Conservation (phyloP, 2,329 filamentous ascomycete genomes). For the Botryotinia narcissicola region DNA sequence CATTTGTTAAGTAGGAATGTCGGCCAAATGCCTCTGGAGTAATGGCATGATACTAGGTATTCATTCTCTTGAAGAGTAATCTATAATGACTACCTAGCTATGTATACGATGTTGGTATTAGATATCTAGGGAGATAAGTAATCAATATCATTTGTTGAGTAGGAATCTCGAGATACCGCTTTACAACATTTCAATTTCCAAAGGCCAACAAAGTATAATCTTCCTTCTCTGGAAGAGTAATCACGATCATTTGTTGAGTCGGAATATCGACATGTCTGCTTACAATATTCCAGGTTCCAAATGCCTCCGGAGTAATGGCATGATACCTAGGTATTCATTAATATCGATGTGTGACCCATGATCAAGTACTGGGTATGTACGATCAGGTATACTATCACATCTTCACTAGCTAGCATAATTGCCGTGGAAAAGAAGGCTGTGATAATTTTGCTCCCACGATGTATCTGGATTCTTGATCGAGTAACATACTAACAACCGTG, state of each 20-base stretch:
- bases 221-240: no score
- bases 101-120: no score
- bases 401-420: not conserved
- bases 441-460: not conserved
- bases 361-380: not conserved
- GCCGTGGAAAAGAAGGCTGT: not conserved
- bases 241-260: not conserved
- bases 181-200: no score
- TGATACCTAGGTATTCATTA: not conserved
- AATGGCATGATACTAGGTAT: not conserved
- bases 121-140: no score
- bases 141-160: not conserved
- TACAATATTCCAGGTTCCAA: not conserved
- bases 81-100: no score
- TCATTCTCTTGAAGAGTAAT: not conserved
- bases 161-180: not conserved
- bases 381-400: no score
- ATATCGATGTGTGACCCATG: not conserved
- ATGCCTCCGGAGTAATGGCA: not conserved
- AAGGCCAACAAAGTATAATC: no score
- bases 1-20: slow-evolving; percentile 4
- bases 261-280: not conserved
- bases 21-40: not conserved
- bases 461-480: not conserved
- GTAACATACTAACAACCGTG: not conserved